phyloP scores from a whole-genome alignment of 208 protist genomes.

The Leishmania gerbilli region DNA sequence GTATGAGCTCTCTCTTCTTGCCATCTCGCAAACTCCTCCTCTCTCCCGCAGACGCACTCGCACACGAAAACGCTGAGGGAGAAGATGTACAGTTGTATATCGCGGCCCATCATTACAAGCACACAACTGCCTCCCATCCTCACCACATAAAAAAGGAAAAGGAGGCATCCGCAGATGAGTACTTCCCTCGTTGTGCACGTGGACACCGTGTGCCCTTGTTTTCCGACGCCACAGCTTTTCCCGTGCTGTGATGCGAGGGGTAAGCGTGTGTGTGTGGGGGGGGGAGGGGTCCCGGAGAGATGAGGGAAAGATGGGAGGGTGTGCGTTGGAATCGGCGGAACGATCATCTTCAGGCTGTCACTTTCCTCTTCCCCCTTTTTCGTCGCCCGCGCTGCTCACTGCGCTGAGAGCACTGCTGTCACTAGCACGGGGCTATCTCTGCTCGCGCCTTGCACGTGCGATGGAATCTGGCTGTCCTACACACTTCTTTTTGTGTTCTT shows the following conservation, averaged over 20 bases:
- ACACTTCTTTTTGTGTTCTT: not conserved
- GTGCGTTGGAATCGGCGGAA: not conserved
- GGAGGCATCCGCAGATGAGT: not conserved
- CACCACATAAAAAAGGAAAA: not conserved
- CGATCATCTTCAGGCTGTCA: not conserved
- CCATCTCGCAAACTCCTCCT: not conserved
- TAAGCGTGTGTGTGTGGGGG: not conserved
- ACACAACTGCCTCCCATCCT: not conserved
- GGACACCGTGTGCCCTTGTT: not conserved
- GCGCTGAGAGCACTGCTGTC: too few relatives aligned
- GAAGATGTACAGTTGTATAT: not conserved
- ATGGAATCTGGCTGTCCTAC: not conserved
- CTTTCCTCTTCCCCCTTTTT: constrained; percentile 12
- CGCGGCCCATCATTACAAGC: not conserved
- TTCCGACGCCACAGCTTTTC: too few relatives aligned
- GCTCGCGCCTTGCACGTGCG: not conserved
- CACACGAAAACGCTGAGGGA: not conserved
- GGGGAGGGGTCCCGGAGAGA: not conserved
- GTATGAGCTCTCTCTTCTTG: not conserved
- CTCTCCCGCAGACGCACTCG: not conserved
- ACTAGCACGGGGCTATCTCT: not conserved
- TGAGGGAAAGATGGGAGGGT: not conserved
- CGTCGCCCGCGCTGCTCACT: not conserved
- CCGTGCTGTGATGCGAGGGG: not conserved
- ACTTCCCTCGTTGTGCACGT: too few relatives aligned